phyloP scores from a whole-genome alignment of 345 rosid species.

The Cochlearia excelsa region DNA sequence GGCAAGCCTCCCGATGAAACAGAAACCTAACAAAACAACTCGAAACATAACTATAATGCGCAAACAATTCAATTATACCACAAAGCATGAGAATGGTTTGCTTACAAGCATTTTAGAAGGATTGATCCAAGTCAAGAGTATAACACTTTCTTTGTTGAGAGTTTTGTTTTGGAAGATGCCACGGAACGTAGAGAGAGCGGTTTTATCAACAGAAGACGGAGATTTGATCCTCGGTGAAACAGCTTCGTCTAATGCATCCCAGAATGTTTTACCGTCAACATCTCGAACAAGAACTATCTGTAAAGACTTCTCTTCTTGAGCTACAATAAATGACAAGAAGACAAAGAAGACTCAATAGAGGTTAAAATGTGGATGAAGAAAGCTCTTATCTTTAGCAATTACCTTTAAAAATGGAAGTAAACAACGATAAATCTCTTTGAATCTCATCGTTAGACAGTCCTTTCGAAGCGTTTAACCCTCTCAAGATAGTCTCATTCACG shows the following conservation, averaged over 20 bases:
- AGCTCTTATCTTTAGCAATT: slow-evolving; percentile 5
- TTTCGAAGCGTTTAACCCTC: slow-evolving; percentile 50
- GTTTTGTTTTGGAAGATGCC: slow-evolving; percentile 61
- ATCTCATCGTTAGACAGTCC: slow-evolving; percentile 53
- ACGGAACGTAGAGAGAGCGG: slow-evolving; percentile 63
- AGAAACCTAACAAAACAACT: slow-evolving; percentile 45
- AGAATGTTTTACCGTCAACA: slow-evolving; percentile 90
- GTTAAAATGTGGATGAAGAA: neutral
- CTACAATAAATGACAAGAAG: slow-evolving; percentile 31
- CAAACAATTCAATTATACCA: neutral
- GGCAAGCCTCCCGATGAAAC: slow-evolving; percentile 62
- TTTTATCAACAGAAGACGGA: slow-evolving; percentile 48
- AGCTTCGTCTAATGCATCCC: slow-evolving; percentile 84
- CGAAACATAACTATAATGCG: neutral
- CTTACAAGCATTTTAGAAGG: slow-evolving; percentile 75
- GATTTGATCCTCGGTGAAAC: slow-evolving; percentile 67
- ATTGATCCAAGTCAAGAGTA: slow-evolving; percentile 71
- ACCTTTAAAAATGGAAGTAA: slow-evolving; percentile 58
- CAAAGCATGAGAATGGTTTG: slow-evolving; percentile 7
- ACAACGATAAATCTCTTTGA: slow-evolving; percentile 48
- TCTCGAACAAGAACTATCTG: slow-evolving; percentile 88
- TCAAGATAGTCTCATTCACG: slow-evolving; percentile 46
- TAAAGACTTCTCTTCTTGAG: slow-evolving; percentile 62
- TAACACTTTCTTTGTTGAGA: slow-evolving; percentile 66
- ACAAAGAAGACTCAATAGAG: neutral